Conservation (phyloP, 805 yeast species). For the Lipomyces sp. region DNA sequence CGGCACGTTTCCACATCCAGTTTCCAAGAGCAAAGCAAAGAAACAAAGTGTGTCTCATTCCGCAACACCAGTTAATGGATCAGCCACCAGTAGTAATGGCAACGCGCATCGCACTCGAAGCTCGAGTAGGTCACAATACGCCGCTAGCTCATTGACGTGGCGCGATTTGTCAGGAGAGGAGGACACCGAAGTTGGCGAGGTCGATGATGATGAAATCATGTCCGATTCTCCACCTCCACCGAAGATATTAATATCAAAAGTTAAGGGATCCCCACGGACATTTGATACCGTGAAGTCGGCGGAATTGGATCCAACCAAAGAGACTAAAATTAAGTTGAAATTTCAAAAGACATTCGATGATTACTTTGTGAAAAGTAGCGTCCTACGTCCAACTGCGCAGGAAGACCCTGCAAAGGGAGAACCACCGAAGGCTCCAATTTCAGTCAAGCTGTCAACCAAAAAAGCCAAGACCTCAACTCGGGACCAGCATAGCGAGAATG, state of each 20-base stretch:
- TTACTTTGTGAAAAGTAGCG: slow-evolving; percentile 22
- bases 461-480: background rate
- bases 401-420: background rate
- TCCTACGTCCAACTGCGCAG: slow-evolving; percentile 12
- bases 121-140: slow-evolving; percentile 6
- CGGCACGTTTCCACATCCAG: background rate
- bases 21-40: slow-evolving; percentile 1
- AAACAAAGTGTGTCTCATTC: background rate
- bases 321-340: slow-evolving; percentile 24
- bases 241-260: slow-evolving; percentile 11
- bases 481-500: slow-evolving; percentile 1
- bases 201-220: slow-evolving; percentile 9
- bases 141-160: slow-evolving; percentile 1
- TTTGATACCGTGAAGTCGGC: slow-evolving; percentile 1
- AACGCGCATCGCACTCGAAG: slow-evolving; percentile 5
- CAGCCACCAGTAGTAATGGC: background rate
- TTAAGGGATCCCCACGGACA: background rate
- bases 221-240: slow-evolving; percentile 4
- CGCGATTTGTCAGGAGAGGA: slow-evolving; percentile 3
- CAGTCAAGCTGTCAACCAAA: background rate
- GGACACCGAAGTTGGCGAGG: background rate
- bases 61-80: slow-evolving; percentile 1
- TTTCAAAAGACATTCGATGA: slow-evolving; percentile 30
- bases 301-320: slow-evolving; percentile 16
- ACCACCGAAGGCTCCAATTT: background rate